A percentile compares a stretch with the other conserved stretches of the same genome.
Evolutionary conservation across 331 rosid genomes (phyloP).

Genomic region (Cydonia oblonga): DNA sequence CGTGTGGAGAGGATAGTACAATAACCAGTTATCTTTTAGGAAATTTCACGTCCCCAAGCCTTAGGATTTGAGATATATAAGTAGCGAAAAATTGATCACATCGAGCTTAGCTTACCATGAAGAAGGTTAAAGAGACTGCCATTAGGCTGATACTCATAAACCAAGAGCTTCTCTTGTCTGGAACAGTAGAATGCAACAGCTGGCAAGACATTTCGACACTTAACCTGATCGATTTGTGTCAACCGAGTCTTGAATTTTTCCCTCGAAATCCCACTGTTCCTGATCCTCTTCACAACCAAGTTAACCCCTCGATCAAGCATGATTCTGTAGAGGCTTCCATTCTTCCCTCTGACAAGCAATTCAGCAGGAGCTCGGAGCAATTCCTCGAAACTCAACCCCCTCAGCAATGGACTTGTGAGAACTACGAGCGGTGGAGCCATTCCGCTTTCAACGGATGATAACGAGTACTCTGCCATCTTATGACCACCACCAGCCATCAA

Average conservation of each 20-base stretch:
- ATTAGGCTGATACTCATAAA: constrained; percentile 48
- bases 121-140: constrained; percentile 62
- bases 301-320: constrained; percentile 34
- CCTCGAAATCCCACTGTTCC: constrained; percentile 42
- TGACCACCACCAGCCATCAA: constrained; percentile 10
- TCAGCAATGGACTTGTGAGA: constrained; percentile 24
- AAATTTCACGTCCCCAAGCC: background rate
- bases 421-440: constrained; percentile 28
- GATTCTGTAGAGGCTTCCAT: constrained; percentile 65
- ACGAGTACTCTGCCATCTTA: constrained; percentile 35
- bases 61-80: background rate
- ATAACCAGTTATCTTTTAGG: background rate
- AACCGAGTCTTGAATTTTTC: constrained; percentile 40
- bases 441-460: constrained; percentile 40
- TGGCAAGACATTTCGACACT: constrained; percentile 38
- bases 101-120: constrained; percentile 26
- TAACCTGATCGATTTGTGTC: constrained; percentile 29
- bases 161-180: constrained; percentile 62
- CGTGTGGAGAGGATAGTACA: background rate
- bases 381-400: constrained; percentile 43
- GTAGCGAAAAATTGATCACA: background rate
- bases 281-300: constrained; percentile 69
- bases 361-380: constrained; percentile 67
- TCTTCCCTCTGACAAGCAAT: constrained; percentile 53
- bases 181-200: constrained; percentile 62